These are phyloP conservation scores for Pyrus hybrid DNA, from an alignment of 331 rosid species.

Conservation along the genomic window DNA sequence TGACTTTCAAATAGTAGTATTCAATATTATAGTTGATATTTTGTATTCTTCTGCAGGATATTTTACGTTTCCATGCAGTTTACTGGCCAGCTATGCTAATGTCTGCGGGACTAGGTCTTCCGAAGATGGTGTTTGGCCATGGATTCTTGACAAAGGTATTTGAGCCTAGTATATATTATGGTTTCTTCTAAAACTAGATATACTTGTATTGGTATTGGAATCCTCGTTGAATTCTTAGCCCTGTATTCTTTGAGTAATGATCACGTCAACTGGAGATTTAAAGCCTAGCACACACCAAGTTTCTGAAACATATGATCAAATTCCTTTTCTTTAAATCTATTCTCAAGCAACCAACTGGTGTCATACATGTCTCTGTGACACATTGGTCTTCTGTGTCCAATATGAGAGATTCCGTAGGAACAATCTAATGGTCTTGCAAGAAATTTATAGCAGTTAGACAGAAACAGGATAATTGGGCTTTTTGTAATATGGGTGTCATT, in stretches of 20 bases:
- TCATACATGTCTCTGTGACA: background rate
- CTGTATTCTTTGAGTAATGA: background rate
- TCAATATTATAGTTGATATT: conserved; percentile 3
- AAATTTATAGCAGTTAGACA: background rate
- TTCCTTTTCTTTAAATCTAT: background rate
- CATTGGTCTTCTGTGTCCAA: background rate
- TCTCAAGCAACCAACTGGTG: background rate
- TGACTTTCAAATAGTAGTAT: background rate
- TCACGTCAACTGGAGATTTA: background rate
- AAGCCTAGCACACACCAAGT: background rate
- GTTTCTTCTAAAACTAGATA: conserved; percentile 11
- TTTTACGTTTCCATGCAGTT: conserved; percentile 92
- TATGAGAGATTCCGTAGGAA: background rate
- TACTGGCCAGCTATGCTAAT: conserved; percentile 99
- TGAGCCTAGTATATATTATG: conserved; percentile 3
- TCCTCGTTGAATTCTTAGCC: background rate
- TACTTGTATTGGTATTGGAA: background rate
- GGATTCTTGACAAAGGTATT: conserved; percentile 94
- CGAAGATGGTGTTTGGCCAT: conserved; percentile 93
- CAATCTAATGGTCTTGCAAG: background rate
- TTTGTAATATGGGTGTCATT: background rate
- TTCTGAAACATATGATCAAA: background rate
- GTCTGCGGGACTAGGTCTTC: conserved; percentile 89
- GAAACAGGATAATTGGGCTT: background rate
- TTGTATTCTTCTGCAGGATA: conserved; percentile 56